Evolutionary conservation across 2,329 filamentous ascomycete genomes (phyloP), one percentile per base, ranked within the genome.

Genomic region (Cercospora brassicicola): DNA sequence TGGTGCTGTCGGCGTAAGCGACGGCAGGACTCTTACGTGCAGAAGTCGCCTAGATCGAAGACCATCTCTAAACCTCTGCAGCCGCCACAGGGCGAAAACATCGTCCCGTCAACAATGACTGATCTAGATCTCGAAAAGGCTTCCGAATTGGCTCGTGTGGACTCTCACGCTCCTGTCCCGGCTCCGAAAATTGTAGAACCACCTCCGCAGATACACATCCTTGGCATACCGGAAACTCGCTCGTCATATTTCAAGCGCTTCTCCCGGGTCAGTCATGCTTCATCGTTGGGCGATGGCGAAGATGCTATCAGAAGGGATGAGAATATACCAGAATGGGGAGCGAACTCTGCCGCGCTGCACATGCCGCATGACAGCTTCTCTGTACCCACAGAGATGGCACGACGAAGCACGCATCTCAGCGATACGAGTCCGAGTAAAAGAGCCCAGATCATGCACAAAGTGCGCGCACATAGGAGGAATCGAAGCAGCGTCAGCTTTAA

Each of bases 281-380:
- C 75, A 2, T 82, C 80, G 0, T 74, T 83, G 31, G 78, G 77
- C 2, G 78, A 80, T 59, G 76, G 74, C 1, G 81, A 81, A 62
- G 78, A 76, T 30, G 72, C 75, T 26, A 80, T 82, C 30, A 74
- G 80, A 11, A 75, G 77, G n/a, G 76, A 78, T 15, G 76, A 77
- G 39, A 78, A 80, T 23, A 77, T 79, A 18, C 81, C 81, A 9
- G 76, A 79, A 26, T 81, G 75, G 75, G 81, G 80, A 1, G 75
- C 76, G 13, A 75, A 76, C 18, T 75, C 77, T 42, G 72, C 75
- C 42, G 77, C 76, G 2, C 76, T 79, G 33, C 79, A 81, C 67
- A 78, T 75, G 23, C 80, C 81, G 6, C 78, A 80, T 63, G 79
- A 82, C 60, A 82, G 81, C 64, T 82, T 82, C 76, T 81, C 79